Evolutionary conservation across 163 green algal genomes (phyloP), one percentile per base, ranked within the genome.

Genomic region (Chlorella variabilis): DNA sequence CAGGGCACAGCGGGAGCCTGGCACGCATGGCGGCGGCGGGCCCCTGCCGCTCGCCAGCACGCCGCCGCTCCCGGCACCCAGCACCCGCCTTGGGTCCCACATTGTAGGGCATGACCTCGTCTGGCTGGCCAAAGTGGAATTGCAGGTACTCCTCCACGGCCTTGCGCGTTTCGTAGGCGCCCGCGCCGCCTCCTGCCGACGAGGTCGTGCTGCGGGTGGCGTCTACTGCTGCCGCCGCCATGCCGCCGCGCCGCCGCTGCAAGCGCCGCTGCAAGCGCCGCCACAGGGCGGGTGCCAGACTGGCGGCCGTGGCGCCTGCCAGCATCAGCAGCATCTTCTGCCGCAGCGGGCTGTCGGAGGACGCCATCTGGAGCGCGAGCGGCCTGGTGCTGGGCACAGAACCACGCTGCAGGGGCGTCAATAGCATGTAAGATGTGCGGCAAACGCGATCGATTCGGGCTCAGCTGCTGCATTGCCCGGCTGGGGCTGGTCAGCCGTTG

Each of bases 111-210:
- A 96, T 63, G 11, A 94, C 67, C 65, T 95, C 92, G 29, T 87
- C 61, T 21, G 80, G 73, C 0, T 54, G 62, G 9, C 84, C 89
- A 73, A 89, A 96, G 80, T 94, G 90, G 76, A 96, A 95, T 61
- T 92, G 88, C 13, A 96, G 58, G 78, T 95, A 95, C 84, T 95
- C 91, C 65, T 96, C 89, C 45, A 96, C 92, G 3, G 92, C 91
- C 66, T 89, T 93, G 51, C 75, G 84, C 7, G 89, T 93, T 42
- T 93, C 86, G 75, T 93, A 92, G 11, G 93, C 87, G 34, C 78
- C 81, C 11, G 66, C 70, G 18, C 88, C 91, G 36, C 90, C 90
- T 38, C 87, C 90, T 21, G 84, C 88, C 7, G 83, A 89, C 0
- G 81, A 88, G 0, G 90, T 94, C 31, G 85, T 88, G 58, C 31